Base-by-base conservation (phyloP, 352 stramenopile species). In the Pythium myriotylum region DNA sequence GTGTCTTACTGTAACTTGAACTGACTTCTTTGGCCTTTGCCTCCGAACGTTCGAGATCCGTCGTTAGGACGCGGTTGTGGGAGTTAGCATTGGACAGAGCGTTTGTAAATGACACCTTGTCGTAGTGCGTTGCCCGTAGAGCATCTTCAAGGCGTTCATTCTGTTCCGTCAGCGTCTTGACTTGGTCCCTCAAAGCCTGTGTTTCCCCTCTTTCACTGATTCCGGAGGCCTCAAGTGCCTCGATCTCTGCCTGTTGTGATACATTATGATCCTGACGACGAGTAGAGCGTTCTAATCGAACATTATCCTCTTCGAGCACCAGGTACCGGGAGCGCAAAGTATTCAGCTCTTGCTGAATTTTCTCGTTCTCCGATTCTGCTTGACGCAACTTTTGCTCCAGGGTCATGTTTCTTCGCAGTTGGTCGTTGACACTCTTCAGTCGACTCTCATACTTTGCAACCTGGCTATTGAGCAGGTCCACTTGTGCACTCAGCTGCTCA, bases 71-170 rank as follows among this genome's bases (percentile, higher is more conserved):
- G 22, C 80, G 77, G 49, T 89, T 91, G 46, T 94, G 85, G 17
- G 85, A 89, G 46, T 91, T 88, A 0, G 82, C 81, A 24, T 92
- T 91, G 13, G 80, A 79, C 5, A 94, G 50, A 1, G 83, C 80
- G 43, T 92, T 91, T 29, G 86, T 91, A 59, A 90, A 94, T 52
- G 83, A 89, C 1, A 91, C 77, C 42, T 92, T 94, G 58, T 94
- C 86, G 67, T 94, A 92, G 22, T 92, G 83, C 33, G 77, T 88
- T 1, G 77, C 77, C 3, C 81, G 81, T 33, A 92, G 73, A 4
- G 86, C 77, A 41, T 92, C 80, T 68, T 92, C 86, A 22, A 94
- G 78, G 13, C 79, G 68, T 29, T 84, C 70, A 54, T 86, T 86
- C 55, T 90, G 80, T 4, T 65, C 62, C 20, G 71, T 72, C 50